A percentile compares a stretch with the other conserved stretches of the same genome.
These are phyloP conservation scores for Croton setiger DNA, from an alignment of 441 rosid species.

Conservation along the genomic window DNA sequence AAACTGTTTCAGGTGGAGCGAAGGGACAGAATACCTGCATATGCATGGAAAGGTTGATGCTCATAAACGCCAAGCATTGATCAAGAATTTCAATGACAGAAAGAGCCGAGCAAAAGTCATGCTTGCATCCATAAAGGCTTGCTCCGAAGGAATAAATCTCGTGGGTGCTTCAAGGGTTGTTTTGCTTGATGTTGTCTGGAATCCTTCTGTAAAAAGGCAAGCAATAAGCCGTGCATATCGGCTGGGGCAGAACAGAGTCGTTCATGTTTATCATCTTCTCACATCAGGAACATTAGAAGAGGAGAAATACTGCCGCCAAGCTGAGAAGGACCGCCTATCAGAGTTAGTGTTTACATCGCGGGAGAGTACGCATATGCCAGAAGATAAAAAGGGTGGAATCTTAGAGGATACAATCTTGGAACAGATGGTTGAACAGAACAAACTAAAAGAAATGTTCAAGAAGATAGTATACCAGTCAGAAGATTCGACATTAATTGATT, in stretches of 20 bases:
- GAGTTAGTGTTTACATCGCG: slow-evolving; percentile 50
- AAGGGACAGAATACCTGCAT: slow-evolving; percentile 41
- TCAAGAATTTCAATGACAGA: slow-evolving; percentile 49
- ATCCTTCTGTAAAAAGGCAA: slow-evolving; percentile 69
- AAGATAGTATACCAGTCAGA: slow-evolving; percentile 31
- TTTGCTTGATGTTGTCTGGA: slow-evolving; percentile 71
- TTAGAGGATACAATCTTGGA: slow-evolving; percentile 45
- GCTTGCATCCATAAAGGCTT: slow-evolving; percentile 71
- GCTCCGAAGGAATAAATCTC: slow-evolving; percentile 73
- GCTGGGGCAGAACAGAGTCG: slow-evolving; percentile 59
- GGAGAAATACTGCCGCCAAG: slow-evolving; percentile 48
- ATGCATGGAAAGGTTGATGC: slow-evolving; percentile 51
- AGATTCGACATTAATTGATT: slow-evolving; percentile 21
- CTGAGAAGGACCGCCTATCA: slow-evolving; percentile 44
- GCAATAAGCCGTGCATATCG: slow-evolving; percentile 77
- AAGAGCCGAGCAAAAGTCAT: slow-evolving; percentile 47
- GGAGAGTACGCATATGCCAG: slow-evolving; percentile 16
- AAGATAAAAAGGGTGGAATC: slow-evolving; percentile 14
- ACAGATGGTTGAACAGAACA: slow-evolving; percentile 31
- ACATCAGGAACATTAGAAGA: slow-evolving; percentile 50
- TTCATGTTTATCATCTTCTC: slow-evolving; percentile 55
- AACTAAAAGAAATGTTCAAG: slow-evolving; percentile 40
- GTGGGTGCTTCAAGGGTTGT: slow-evolving; percentile 78
- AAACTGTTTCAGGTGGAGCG: slow-evolving; percentile 36
- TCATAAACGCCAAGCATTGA: slow-evolving; percentile 42